Conservation (phyloP, 805 yeast genomes). For the Candida endomychidarum region DNA sequence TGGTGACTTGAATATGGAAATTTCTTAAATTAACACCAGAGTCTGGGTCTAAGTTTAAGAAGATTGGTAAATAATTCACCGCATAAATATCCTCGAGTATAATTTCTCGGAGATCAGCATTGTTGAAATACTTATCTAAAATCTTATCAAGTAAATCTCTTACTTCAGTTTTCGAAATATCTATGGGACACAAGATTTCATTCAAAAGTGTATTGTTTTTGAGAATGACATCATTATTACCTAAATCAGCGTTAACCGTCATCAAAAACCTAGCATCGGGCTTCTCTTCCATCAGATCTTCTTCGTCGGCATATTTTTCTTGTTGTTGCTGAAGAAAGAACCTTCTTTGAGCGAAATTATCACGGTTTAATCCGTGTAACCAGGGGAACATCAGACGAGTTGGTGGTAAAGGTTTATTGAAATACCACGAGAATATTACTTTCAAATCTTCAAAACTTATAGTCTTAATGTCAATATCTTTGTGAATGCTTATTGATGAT, state of each 20-base stretch:
- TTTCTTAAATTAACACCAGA: conserved; percentile 77
- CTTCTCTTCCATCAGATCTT: conserved; percentile 3
- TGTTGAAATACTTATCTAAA: conserved; percentile 15
- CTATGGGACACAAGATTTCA: conserved; percentile 54
- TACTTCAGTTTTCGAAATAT: conserved; percentile 40
- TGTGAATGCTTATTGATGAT: neutral
- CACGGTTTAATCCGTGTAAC: conserved; percentile 75
- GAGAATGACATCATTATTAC: conserved; percentile 26
- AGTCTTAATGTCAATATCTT: conserved; percentile 15
- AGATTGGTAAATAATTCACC: conserved; percentile 49
- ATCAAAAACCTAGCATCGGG: conserved; percentile 36
- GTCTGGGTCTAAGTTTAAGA: conserved; percentile 63
- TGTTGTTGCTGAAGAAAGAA: conserved; percentile 37
- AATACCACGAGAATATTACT: conserved; percentile 36
- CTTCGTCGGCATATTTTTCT: conserved; percentile 11
- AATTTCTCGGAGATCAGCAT: conserved; percentile 19
- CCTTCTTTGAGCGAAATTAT: conserved; percentile 54
- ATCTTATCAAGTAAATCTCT: conserved; percentile 20
- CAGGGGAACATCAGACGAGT: conserved; percentile 80
- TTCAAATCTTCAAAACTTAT: conserved; percentile 18
- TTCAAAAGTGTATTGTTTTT: conserved; percentile 54
- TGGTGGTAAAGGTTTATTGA: conserved; percentile 50
- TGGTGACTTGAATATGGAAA: conserved; percentile 84
- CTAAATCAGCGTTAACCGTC: conserved; percentile 27
- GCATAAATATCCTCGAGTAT: conserved; percentile 44